Evolutionary conservation across 2,329 filamentous ascomycete species (phyloP), one percentile per base, ranked within the genome.

Genomic region (Paramyrothecium sp.): DNA sequence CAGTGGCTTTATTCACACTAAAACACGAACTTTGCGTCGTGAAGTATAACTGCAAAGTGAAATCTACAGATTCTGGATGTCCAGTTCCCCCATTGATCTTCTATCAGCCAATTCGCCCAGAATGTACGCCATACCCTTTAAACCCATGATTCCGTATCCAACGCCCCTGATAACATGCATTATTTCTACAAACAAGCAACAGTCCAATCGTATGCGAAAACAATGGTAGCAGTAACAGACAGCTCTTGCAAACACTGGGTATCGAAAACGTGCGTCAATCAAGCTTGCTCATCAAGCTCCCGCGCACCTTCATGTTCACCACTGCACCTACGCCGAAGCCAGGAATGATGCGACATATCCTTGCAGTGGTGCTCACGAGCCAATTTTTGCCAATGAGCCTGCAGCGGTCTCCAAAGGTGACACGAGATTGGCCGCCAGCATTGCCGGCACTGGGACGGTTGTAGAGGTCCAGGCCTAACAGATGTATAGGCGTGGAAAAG

Each of bases 241-340:
- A 30, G 10, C 10, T 30, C 26, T 30, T 48, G 46, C 46, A 48
- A 19, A 48, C 12, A 20, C 46, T 48, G 46, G 38, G n/a, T 44
- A 44, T 44, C 38, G 13, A 47, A 48, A 2, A 12, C n/a, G 17
- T 30, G 16, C n/a, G 56, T 64, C 58, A 75, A 54, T 72, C 81
- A 57, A 91, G 69, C 65, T 71, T 81, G 63, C 76, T 77, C 88
- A 96, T 92, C 64, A 94, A 69, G 54, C 70, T 77, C 67, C 76
- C 79, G 64, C 92, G 81, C 49, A 94, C 79, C 67, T 89, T 87
- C 58, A 81, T 82, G 74, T 97, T 97, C 12, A 95, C 89, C 12
- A 96, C 91, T 0, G 92, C 92, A 1, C 92, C 93, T 13, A 96
- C 81, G 2, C 92, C 93, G 78, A 94, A 97, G 0, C 92, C 92